Base-by-base conservation (phyloP, 176 grass and related monocot genomes). In the Paspalum notatum region DNA sequence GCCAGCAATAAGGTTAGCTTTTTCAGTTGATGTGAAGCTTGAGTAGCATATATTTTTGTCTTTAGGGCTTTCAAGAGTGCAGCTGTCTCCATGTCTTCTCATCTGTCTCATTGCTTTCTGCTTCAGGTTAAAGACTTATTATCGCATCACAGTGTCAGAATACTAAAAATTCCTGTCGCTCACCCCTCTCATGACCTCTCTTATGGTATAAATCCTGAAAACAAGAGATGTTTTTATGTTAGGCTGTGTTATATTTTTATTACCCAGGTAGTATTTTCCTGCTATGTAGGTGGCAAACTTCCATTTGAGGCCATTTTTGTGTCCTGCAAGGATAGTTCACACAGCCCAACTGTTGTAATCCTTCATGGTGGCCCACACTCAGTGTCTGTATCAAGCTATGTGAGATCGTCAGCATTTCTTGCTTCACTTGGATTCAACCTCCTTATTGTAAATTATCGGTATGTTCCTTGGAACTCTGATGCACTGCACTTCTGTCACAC, bases 301-400 rank as follows among this genome's bases (percentile, higher is more conserved):
- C 92, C 92, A 87, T 92, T 92, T 44, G 92, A 93, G 81, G 87
- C 86, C 54, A 98, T 94, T 21, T 91, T 98, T 85, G 83, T 90
- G 73, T 85, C 90, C 52, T 79, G 61, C 75, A 87, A 94, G 26
- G 81, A 94, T 49, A 89, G 88, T 68, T 58, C 38, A 6, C 81
- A 50, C 55, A 85, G 82, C 69, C 90, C 90, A 27, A 90, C 93
- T 66, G 76, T 93, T 80, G 22, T 89, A 26, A 73, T 95, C 46
- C 90, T 98, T 86, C 95, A 98, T 80, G 95, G 95, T 65, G 92
- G 92, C 40, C 95, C 95, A 58, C 90, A 98, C 86, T 86, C 88
- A 48, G 25, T 87, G 62, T 98, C 87, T 27, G 86, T 92, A 38
- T 94, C 95, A 47, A 93, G 81, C 83, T 98, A 93, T 47, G 91